These are phyloP conservation scores for Panaeolus cyanescens DNA, from an alignment of 768 basidiomycete species.

Conservation along the genomic window DNA sequence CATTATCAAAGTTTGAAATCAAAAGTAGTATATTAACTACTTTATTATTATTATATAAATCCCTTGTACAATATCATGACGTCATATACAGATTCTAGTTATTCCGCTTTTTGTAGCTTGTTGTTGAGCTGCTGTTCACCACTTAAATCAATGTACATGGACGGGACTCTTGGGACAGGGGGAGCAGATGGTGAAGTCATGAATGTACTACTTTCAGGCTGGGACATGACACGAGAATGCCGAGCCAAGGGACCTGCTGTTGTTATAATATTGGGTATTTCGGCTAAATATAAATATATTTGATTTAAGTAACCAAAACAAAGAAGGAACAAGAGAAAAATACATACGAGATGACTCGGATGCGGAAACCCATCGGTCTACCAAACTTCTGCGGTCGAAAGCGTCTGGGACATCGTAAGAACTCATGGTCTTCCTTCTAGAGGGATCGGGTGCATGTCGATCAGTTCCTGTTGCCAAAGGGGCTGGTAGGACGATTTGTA, in stretches of 20 bases:
- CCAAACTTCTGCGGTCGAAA: slow-evolving; percentile 22
- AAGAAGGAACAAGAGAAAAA: not conserved
- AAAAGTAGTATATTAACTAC: slow-evolving; percentile 7
- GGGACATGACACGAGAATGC: not conserved
- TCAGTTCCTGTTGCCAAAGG: slow-evolving; percentile 45
- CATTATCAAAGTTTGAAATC: slow-evolving; percentile 24
- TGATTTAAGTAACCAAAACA: not conserved
- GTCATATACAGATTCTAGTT: slow-evolving; percentile 1
- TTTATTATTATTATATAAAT: slow-evolving; percentile 13
- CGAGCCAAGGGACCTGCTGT: not conserved
- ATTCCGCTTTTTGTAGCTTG: not conserved
- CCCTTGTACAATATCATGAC: slow-evolving; percentile 7
- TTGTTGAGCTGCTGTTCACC: slow-evolving; percentile 6
- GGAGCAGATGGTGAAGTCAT: slow-evolving; percentile 12
- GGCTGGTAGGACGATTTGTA: slow-evolving; percentile 69
- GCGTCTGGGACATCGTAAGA: not conserved
- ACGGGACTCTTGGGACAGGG: slow-evolving; percentile 16
- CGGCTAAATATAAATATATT: not conserved
- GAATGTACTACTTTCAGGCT: not conserved
- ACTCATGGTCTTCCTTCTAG: not conserved
- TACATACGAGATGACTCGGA: slow-evolving; percentile 6
- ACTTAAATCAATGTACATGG: slow-evolving; percentile 10
- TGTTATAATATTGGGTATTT: not conserved
- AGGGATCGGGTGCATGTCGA: not conserved
- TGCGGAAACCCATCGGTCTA: slow-evolving; percentile 26